Percentiles rank a stretch among this genome's conserved stretches.
These are phyloP conservation scores for Mariannaea sp. DNA, from an alignment of 2,329 filamentous ascomycete species.

Conservation along the genomic window DNA sequence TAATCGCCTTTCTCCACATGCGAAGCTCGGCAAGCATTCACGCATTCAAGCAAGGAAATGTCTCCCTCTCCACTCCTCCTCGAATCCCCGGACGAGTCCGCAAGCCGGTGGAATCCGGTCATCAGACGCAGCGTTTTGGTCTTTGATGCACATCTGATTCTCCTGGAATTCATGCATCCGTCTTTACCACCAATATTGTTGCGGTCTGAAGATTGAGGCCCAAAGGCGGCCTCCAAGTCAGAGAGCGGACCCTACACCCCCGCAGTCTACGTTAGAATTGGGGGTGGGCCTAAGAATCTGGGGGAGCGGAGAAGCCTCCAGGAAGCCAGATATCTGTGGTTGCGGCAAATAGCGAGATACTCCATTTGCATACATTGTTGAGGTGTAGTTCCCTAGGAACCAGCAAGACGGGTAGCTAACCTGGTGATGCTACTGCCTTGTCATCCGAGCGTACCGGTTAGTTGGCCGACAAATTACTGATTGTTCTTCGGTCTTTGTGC, in stretches of 20 bases:
- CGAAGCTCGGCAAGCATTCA: neutral
- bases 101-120: conserved; percentile 9
- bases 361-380: conserved; percentile 10
- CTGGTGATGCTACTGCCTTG: conserved; percentile 7
- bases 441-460: conserved; percentile 9
- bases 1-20: neutral
- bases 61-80: conserved; percentile 6
- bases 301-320: conserved; percentile 6
- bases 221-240: neutral
- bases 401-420: neutral
- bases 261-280: conserved; percentile 5
- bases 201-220: neutral
- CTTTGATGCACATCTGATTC: neutral
- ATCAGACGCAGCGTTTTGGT: neutral
- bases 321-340: neutral
- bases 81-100: conserved; percentile 1
- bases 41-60: conserved; percentile 2
- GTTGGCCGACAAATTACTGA: too few relatives aligned
- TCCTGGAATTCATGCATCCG: neutral
- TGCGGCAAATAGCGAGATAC: neutral
- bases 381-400: conserved; percentile 2
- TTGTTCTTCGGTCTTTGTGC: neutral
- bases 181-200: conserved; percentile 6
- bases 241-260: neutral
- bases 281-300: conserved; percentile 11